Conservation (phyloP, 2,329 filamentous ascomycete species). For the Epichloe gansuensis region DNA sequence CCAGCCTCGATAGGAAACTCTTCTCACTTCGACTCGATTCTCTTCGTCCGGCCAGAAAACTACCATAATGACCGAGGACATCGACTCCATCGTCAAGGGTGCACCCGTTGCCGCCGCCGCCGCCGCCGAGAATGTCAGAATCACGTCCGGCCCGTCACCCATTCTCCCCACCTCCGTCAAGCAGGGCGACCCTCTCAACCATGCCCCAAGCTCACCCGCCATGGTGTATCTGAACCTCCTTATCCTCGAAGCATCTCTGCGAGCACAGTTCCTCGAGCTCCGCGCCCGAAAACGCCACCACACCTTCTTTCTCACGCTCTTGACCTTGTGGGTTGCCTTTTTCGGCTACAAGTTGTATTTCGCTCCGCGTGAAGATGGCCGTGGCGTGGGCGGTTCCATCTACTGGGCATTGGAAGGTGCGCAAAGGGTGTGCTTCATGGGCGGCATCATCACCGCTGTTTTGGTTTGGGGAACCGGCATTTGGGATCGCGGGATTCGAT, state of each 20-base stretch:
- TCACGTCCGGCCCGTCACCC: constrained; percentile 27
- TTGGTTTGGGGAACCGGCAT: constrained; percentile 92
- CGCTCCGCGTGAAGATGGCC: constrained; percentile 89
- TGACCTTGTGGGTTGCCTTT: constrained; percentile 68
- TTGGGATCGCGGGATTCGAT: constrained; percentile 89
- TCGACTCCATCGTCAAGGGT: constrained; percentile 90
- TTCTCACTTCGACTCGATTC: neutral
- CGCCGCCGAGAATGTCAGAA: constrained; percentile 34
- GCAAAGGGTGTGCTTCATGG: constrained; percentile 85
- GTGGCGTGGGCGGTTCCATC: constrained; percentile 79
- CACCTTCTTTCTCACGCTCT: constrained; percentile 75
- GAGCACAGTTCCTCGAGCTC: constrained; percentile 83
- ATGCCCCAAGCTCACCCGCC: constrained; percentile 78
- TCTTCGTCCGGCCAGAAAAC: neutral
- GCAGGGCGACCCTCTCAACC: constrained; percentile 59
- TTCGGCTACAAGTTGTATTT: constrained; percentile 89
- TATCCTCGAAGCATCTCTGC: constrained; percentile 87
- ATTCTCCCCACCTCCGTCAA: constrained; percentile 32
- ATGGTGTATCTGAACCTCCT: constrained; percentile 98
- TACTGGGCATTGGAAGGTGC: constrained; percentile 92
- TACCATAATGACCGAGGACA: constrained; percentile 50
- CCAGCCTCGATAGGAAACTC: neutral
- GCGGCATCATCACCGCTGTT: constrained; percentile 73
- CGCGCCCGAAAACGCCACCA: constrained; percentile 82
- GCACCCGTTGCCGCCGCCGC: constrained; percentile 45